Evolutionary conservation across 371 early-diverging fungal species (phyloP), one percentile per base, ranked within the genome.

Genomic region (Mucor velutinosus): DNA sequence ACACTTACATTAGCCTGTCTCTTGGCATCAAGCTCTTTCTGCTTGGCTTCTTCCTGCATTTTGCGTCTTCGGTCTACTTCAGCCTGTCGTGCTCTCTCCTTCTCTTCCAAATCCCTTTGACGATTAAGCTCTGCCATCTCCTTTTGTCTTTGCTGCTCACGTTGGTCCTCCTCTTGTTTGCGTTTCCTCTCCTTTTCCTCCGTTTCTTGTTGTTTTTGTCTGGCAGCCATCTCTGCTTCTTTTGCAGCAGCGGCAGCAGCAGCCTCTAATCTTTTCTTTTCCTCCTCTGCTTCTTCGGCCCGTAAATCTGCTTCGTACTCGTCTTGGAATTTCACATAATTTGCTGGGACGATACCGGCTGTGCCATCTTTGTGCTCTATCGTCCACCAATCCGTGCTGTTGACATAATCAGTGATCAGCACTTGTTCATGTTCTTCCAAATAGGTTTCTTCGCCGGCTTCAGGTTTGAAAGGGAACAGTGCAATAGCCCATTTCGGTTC

Each of bases 311-410:
- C 64, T 60, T 70, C 72, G 53, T 73, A 66, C 37, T 76, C 77
- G 5, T 76, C 76, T 8, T 78, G 76, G 57, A 86, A 77, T 63
- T 77, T 58, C 10, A 88, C 67, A 62, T 88, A 88, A 10, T 81
- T 70, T 49, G 83, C 78, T n/a, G 88, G 88, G 15, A 88, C 84
- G 45, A 88, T 74, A 43, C 88, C 88, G 12, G 74, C 67, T 37
- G 66, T 70, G 19, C 77, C 79, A 43, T 76, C 74, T 15, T 67
- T 69, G 30, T 70, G 76, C 57, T 78, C 73, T 27, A 77, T 75
- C 49, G 72, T 82, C 89, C 90, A 91, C 95, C 94, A 94, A 39
- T 92, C 94, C 12, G 86, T 79, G 66, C 71, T 82, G 25, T 87
- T 87, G 0, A 86, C 78, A 71, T 86, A 80, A 68, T 94, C 92